Evolutionary conservation across 2,329 filamentous ascomycete genomes (phyloP).

Genomic region (Penicillium hesseltinei): DNA sequence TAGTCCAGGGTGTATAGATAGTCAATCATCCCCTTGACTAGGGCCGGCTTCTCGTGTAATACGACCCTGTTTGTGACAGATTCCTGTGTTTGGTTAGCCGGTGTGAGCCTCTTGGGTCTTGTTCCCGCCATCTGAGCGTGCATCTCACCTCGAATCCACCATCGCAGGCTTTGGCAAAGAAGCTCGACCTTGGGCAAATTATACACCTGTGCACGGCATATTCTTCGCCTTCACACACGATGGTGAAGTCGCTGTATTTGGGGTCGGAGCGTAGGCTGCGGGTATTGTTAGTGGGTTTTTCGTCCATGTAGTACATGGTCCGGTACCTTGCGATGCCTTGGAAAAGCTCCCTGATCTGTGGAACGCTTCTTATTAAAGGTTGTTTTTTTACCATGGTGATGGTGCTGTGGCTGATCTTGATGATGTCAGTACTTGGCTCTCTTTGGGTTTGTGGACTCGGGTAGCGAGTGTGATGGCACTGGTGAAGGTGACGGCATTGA

Average conservation of each 20-base stretch:
- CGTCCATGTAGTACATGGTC: no score
- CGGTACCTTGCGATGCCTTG: neutral
- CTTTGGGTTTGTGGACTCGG: neutral
- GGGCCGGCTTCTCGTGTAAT: neutral
- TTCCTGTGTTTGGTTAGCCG: neutral
- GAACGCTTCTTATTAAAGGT: accelerated
- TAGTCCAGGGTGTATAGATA: neutral
- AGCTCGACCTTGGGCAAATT: neutral
- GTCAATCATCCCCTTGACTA: neutral
- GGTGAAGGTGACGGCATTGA: no score
- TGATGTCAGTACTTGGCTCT: neutral
- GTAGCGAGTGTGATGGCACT: no score
- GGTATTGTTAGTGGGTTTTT: neutral
- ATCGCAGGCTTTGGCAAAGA: neutral
- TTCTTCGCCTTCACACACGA: neutral
- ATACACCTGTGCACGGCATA: neutral
- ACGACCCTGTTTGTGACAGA: neutral
- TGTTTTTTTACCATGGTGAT: neutral
- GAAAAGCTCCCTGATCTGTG: neutral
- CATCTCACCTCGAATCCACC: neutral
- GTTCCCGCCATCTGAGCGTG: neutral
- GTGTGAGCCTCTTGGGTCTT: neutral
- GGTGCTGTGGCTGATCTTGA: neutral
- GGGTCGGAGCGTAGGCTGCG: neutral
- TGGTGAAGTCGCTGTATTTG: neutral